These are phyloP conservation scores for Gastrolobium bilobum DNA, from an alignment of 306 rosid genomes.

Conservation along the genomic window DNA sequence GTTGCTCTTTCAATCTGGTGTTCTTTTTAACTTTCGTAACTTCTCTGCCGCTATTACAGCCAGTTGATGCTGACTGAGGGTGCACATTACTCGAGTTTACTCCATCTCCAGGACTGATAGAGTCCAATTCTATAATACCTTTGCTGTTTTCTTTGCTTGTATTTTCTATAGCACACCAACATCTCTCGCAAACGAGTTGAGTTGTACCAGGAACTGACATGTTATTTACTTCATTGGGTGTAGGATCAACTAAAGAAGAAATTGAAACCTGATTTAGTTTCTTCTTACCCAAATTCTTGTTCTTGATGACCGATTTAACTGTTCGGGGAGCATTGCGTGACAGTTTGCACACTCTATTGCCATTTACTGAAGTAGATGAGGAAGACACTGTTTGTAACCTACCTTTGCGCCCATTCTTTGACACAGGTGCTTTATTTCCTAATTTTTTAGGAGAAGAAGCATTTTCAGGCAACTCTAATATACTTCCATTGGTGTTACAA, in stretches of 20 bases:
- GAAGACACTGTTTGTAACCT: constrained; percentile 69
- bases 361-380: constrained; percentile 64
- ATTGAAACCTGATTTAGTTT: constrained; percentile 73
- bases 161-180: constrained; percentile 77
- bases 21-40: constrained; percentile 61
- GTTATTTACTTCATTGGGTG: constrained; percentile 57
- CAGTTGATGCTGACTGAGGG: constrained; percentile 49
- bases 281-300: constrained; percentile 73
- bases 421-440: constrained; percentile 64
- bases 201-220: constrained; percentile 59
- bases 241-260: constrained; percentile 63
- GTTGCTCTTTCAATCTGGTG: constrained; percentile 69
- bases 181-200: constrained; percentile 87
- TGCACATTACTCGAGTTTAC: constrained; percentile 52
- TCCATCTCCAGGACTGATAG: constrained; percentile 54
- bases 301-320: constrained; percentile 71
- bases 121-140: constrained; percentile 47
- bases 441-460: constrained; percentile 62
- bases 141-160: constrained; percentile 57
- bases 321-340: constrained; percentile 67
- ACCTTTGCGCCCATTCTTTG: constrained; percentile 71
- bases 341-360: constrained; percentile 66
- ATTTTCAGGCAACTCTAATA: constrained; percentile 55
- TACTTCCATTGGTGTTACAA: constrained; percentile 51
- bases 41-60: constrained; percentile 57